Conservation (phyloP, 164 flowering plant species). For the Vitis labrusca region DNA sequence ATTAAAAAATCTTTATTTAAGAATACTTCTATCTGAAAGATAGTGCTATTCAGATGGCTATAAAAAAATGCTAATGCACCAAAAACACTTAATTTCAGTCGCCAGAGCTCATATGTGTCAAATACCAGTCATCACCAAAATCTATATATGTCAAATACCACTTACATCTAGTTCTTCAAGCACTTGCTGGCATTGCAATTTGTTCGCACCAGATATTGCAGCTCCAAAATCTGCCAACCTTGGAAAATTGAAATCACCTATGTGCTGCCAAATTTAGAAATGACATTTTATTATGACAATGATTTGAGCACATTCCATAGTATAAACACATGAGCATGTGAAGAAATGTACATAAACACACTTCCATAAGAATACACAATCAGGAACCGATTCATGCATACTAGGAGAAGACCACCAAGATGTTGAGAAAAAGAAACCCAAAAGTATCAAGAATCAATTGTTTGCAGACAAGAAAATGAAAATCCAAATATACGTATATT, state of each 20-base stretch:
- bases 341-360: neutral
- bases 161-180: slow-evolving; percentile 98
- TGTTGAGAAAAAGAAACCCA: neutral
- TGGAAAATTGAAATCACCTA: slow-evolving; percentile 90
- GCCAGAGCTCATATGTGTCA: no score
- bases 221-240: slow-evolving; percentile 98
- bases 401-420: neutral
- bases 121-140: neutral
- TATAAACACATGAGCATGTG: neutral
- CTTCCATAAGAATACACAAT: neutral
- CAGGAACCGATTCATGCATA: no score
- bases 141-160: slow-evolving; percentile 1
- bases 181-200: slow-evolving; percentile 75
- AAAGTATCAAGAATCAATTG: neutral
- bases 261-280: slow-evolving; percentile 55
- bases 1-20: no score
- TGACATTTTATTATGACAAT: neutral
- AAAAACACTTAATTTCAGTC: no score
- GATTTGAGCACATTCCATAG: neutral
- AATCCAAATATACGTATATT: no score
- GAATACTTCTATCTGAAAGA: no score
- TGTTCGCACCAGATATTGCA: slow-evolving; percentile 95
- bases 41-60: no score
- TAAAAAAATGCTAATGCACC: no score
- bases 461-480: neutral